Evolutionary conservation across 2,329 filamentous ascomycete genomes (phyloP), one percentile per base, ranked within the genome.

Genomic region (Colletotrichum magnum): DNA sequence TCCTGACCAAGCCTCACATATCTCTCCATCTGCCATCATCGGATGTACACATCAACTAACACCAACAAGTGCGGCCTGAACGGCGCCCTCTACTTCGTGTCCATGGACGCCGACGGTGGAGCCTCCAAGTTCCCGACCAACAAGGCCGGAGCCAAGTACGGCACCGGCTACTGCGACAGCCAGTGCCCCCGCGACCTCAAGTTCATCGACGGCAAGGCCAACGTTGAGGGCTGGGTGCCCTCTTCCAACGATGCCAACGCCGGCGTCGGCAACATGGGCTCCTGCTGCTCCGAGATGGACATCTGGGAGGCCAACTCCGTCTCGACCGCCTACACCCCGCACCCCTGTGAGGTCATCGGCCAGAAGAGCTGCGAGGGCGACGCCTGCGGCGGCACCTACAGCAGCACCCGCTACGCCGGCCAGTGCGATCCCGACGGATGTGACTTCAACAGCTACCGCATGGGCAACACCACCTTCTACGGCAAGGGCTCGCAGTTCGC

Each of bases 381-480:
- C 70, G 71, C 70, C 5, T 90, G 87, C 73, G 88, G 88, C 68
- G 89, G 86, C 68, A 84, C 85, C 43, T 87, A 86, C 74, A 82
- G 80, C 65, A 63, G 74, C 62, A 80, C 85, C 74, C 88, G 90
- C 72, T 92, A 92, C 76, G 81, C 76, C 39, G 90, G 90, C 64
- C 79, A 86, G 63, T 93, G 91, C 79, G 91, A 93, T 77, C 88
- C 89, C 70, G 89, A 92, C 75, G 90, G 90, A 52, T 93, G 91
- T 74, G 90, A 92, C 78, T 92, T 90, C 86, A 92, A 92, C 86
- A 77, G 85, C 59, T 92, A 87, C 87, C 89, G 90, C 77, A 84
- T 88, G 84, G 91, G 90, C 71, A 85, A 89, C 80, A 82, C 82
- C 63, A 81, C 80, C 78, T 93, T 91, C 84, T 92, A 88, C 81